Evolutionary conservation across 257 asterid genomes (phyloP), one percentile per base, ranked within the genome.

Genomic region (Capsicum chinense): DNA sequence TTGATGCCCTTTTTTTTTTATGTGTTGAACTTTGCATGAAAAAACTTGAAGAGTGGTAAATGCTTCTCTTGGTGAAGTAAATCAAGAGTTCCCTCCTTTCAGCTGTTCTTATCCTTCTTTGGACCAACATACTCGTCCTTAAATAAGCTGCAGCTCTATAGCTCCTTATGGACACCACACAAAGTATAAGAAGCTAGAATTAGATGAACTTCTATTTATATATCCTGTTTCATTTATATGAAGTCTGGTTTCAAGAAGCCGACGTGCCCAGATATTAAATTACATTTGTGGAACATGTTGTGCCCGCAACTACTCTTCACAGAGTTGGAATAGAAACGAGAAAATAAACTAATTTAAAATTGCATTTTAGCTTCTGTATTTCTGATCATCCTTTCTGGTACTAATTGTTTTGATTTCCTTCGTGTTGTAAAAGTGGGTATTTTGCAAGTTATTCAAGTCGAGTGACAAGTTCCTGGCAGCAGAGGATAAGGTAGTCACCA

Each of bases 401-500:
- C 78, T 69, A 39, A 69, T 35, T 67, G 16, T 67, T 67, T 63
- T 12, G 15, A 63, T 33, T 66, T 66, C 35, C 73, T 33, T 16
- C 14, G 21, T 1, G 5, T 37, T 68, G 52, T 68, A 39, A 39
- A 66, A 69, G 54, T 42, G 26, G 33, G 54, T 69, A 16, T 16
- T 69, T 69, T 69, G 78, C 54, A 69, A 69, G 56, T 69, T 69
- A 69, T 69, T 69, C 78, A 69, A 69, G 54, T 69, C 26, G 33
- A 42, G 12, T 37, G 50, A 69, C 54, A 69, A 69, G 33, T 42
- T 69, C 54, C 5, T 33, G 26, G 78, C 21, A 15, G 54, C 54
- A 69, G 78, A 69, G 56, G 54, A 69, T 19, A 69, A 39, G 73
- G 33, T 39, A 39, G 33, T 26, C 14, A 69, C 78, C 78, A 39